Base-by-base conservation (phyloP, 345 rosid species). In the Eutrema japonicum region DNA sequence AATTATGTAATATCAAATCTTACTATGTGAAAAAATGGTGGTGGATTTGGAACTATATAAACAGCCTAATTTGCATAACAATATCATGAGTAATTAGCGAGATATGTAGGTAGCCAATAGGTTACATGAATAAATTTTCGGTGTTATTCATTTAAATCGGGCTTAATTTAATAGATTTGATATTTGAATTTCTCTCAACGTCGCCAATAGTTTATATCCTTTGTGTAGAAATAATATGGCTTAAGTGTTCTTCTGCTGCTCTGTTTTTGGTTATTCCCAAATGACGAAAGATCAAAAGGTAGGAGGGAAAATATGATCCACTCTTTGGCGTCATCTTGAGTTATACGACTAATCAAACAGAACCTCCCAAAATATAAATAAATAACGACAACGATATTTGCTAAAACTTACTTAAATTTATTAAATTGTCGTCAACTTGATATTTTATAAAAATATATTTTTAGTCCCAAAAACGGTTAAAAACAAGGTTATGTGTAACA, bases 241-340 rank as follows among this genome's bases (percentile, higher is more conserved):
- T 5, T 5, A 47, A 48, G 40, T 65, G 70, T 48, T 65, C n/a
- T 48, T 35, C 12, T 35, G 35, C 36, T 65, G 33, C 46, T 35
- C 45, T 35, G 35, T 35, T 58, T 58, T 18, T 32, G 35, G 26
- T 14, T 13, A 14, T 12, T 22, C 8, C 40, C 8, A 40, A 64
- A 38, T 66, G 72, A 58, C 45, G 67, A 74, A 48, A 27, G 16
- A 74, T 73, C 7, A 48, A 50, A 40, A 67, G 41, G 68, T 67
- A 59, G 73, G 73, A 49, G 8, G 62, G 78, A 67, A 66, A 49
- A 58, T 66, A 58, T 41, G n/a, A 74, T 49, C 61, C 32, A 48
- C 30, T 74, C 37, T 43, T 64, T 55, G 58, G 64, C 71, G 71
- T 47, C 71, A 48, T 66, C 52, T 66, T 47, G 16, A 57, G 47